phyloP scores from a whole-genome alignment of 495 filamentous ascomycete species.

The Penicillium bialowiezense region DNA sequence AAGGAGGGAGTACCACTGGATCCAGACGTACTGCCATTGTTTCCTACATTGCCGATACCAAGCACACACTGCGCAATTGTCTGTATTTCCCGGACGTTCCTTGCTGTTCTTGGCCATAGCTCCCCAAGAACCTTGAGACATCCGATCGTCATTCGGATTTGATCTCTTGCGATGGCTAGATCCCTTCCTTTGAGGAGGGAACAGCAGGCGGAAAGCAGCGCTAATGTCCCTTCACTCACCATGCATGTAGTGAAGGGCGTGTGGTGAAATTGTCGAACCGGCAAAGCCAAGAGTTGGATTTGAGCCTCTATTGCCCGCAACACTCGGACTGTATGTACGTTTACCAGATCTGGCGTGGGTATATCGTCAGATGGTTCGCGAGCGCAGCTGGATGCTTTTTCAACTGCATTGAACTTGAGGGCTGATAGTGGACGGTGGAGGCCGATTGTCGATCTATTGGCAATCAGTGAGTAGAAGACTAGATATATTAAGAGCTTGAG shows the following conservation, averaged over 20 bases:
- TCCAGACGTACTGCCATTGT: too few species aligned
- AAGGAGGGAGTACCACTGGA: too few species aligned
- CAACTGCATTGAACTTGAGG: constrained; percentile 27
- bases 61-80: constrained; percentile 50
- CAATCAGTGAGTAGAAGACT: too few species aligned
- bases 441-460: constrained; percentile 12
- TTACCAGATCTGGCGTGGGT: constrained; percentile 22
- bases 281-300: constrained; percentile 27
- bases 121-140: constrained; percentile 28
- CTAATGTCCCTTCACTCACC: constrained; percentile 26
- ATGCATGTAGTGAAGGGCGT: constrained; percentile 33
- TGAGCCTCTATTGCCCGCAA: constrained; percentile 26
- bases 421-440: constrained; percentile 32
- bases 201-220: constrained; percentile 28
- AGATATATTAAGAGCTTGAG: too few species aligned
- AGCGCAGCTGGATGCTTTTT: constrained; percentile 30
- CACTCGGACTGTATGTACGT: constrained; percentile 27
- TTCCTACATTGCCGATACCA: too few species aligned
- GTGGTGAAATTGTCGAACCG: constrained; percentile 21
- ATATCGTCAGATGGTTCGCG: constrained; percentile 21
- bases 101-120: constrained; percentile 50
- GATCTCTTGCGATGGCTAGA: constrained; percentile 24
- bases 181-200: constrained; percentile 21
- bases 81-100: constrained; percentile 70
- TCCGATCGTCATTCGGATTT: constrained; percentile 33